These are phyloP conservation scores for Mercurialis annua DNA, from an alignment of 345 rosid species.

Conservation along the genomic window DNA sequence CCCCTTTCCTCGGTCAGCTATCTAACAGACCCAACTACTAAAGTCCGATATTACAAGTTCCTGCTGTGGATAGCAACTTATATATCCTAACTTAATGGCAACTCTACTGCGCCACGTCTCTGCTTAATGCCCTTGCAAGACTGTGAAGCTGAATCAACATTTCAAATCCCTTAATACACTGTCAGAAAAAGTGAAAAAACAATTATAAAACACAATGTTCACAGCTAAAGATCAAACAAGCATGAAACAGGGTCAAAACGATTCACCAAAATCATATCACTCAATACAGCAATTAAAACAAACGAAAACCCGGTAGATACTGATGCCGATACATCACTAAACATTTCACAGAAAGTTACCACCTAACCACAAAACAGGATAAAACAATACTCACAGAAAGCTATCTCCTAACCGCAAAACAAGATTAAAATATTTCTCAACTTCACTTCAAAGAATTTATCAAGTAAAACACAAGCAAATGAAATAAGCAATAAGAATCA, in stretches of 20 bases:
- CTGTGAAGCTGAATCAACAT: conserved; percentile 12
- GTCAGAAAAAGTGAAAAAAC: not conserved
- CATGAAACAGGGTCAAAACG: too few relatives aligned
- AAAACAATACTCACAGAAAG: not conserved
- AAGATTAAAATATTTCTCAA: too few relatives aligned
- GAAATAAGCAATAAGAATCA: not conserved
- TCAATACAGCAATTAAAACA: not conserved
- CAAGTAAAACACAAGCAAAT: too few relatives aligned
- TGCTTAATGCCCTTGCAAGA: conserved; percentile 5
- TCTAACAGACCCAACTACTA: conserved; percentile 12
- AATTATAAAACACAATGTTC: not conserved
- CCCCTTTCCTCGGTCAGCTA: conserved; percentile 12
- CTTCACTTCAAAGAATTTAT: too few relatives aligned
- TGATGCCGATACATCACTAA: not conserved
- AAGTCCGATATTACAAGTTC: conserved; percentile 10
- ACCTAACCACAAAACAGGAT: not conserved
- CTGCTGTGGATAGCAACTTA: conserved; percentile 18
- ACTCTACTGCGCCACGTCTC: conserved; percentile 7
- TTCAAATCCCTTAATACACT: conserved; percentile 21
- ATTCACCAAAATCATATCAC: not conserved
- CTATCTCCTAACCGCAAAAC: not conserved
- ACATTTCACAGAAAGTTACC: not conserved
- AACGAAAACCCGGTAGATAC: not conserved
- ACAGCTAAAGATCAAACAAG: not conserved
- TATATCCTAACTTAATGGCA: conserved; percentile 8